Base-by-base conservation (phyloP, 345 rosid species). In the Melaleuca quinquenervia region DNA sequence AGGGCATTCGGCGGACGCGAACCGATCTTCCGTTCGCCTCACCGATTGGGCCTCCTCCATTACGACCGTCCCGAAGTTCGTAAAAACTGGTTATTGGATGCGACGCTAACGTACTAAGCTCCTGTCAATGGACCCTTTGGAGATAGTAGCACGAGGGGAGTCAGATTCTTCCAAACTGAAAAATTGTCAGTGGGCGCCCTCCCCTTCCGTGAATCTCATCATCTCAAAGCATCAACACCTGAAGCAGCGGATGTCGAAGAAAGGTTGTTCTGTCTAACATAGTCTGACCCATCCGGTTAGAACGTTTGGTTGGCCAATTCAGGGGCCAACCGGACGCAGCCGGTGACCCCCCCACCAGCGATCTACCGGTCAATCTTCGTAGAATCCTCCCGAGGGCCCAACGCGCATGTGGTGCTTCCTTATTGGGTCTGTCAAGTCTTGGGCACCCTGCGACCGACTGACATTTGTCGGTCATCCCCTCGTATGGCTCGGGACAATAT, bases 261-360 rank as follows among this genome's bases (percentile, higher is more conserved):
- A 84, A 80, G 88, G 83, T 88, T 88, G 89, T 86, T 86, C 50
- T 55, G 89, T 84, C 89, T 88, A 87, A 89, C 91, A 50, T 70
- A 55, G 29, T 55, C 78, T 44, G 84, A 85, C 83, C 82, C 75
- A 52, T 55, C 27, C 11, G 83, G 27, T n/a, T 7, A 41, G 91
- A 90, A 90, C 62, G 91, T 90, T 90, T 90, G 91, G 89, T 90
- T 70, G 78, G 78, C 78, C 78, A 32, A 9, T 70, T 45, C 83
- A 29, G 58, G 41, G 45, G 14, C 50, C 83, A 52, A 27, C 22
- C 14, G n/a, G 36, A 44, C 27, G 41, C 76, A 70, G 58, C 88
- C 84, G 58, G 85, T 85, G 4, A 26, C 22, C 82, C 29, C 80
- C 64, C 50, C n/a, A n/a, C 32, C 11, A 11, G 20, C 24, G 52